Evolutionary conservation across 2,329 filamentous ascomycete species (phyloP).

Genomic region (Epichloe aotearoae): DNA sequence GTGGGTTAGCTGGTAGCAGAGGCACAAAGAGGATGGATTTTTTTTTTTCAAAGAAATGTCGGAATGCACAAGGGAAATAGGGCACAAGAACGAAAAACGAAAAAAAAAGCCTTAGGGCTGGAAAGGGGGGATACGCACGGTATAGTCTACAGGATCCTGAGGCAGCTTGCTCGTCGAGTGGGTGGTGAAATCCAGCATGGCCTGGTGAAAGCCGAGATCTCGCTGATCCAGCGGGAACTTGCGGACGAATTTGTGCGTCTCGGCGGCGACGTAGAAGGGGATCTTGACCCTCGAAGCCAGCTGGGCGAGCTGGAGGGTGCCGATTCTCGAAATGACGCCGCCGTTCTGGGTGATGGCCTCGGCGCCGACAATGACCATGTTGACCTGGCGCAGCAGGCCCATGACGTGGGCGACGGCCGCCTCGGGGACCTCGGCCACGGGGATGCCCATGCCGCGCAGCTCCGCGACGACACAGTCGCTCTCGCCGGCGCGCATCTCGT

Average conservation of each 20-base stretch:
- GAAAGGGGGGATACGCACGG: slow-evolving; percentile 30
- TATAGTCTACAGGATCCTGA: slow-evolving; percentile 55
- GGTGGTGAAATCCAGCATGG: slow-evolving; percentile 59
- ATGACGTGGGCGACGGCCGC: slow-evolving; percentile 69
- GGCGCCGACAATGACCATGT: slow-evolving; percentile 53
- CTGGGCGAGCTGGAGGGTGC: slow-evolving; percentile 73
- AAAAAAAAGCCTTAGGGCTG: too few relatives aligned
- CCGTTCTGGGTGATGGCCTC: slow-evolving; percentile 93
- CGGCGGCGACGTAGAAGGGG: slow-evolving; percentile 85
- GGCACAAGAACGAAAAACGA: too few relatives aligned
- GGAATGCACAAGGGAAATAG: too few relatives aligned
- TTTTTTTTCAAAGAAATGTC: too few relatives aligned
- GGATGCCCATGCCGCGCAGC: slow-evolving; percentile 59
- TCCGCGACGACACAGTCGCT: slow-evolving; percentile 57
- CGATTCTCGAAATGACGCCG: slow-evolving; percentile 79
- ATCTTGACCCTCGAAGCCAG: slow-evolving; percentile 54
- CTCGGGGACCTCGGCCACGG: slow-evolving; percentile 51
- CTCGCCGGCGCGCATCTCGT: slow-evolving; percentile 42
- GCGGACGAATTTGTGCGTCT: slow-evolving; percentile 94
- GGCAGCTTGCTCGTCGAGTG: slow-evolving; percentile 31
- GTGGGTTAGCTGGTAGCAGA: not conserved
- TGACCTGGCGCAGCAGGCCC: slow-evolving; percentile 38
- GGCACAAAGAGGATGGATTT: too few relatives aligned
- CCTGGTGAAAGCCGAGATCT: slow-evolving; percentile 67
- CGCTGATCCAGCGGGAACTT: slow-evolving; percentile 73